Conservation (phyloP, 805 yeast genomes). For the Debaryomyces prosopidis region DNA sequence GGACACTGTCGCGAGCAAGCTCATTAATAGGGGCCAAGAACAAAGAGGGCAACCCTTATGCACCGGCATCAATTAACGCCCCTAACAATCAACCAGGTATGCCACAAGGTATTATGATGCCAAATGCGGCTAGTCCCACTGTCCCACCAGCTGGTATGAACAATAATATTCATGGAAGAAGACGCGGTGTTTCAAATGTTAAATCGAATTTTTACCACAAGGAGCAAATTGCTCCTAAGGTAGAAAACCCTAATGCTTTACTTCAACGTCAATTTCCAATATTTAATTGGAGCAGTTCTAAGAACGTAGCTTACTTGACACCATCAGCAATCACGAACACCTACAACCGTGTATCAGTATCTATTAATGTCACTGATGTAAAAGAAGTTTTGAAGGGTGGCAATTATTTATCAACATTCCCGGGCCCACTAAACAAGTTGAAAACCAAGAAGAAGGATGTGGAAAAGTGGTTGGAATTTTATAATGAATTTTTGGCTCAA, state of each 20-base stretch:
- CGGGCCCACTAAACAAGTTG: slow-evolving; percentile 62
- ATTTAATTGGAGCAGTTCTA: slow-evolving; percentile 57
- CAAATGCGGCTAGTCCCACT: slow-evolving; percentile 2
- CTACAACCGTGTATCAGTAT: slow-evolving; percentile 28
- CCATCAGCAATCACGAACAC: slow-evolving; percentile 29
- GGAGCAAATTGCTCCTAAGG: slow-evolving; percentile 18
- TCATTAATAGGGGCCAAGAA: slow-evolving; percentile 42
- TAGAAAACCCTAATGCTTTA: slow-evolving; percentile 55
- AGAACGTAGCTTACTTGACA: slow-evolving; percentile 26
- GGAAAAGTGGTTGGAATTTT: slow-evolving; percentile 55
- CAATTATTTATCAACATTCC: slow-evolving; percentile 44
- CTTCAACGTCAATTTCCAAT: slow-evolving; percentile 70
- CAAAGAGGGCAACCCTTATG: slow-evolving; percentile 43
- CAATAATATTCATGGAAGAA: slow-evolving; percentile 16
- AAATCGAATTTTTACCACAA: slow-evolving; percentile 14
- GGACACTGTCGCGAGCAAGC: slow-evolving; percentile 40
- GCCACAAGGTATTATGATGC: neutral
- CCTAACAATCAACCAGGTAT: slow-evolving; percentile 1
- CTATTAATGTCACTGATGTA: slow-evolving; percentile 34
- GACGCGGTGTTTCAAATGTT: slow-evolving; percentile 23
- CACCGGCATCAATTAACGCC: slow-evolving; percentile 26
- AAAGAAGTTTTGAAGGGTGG: slow-evolving; percentile 20
- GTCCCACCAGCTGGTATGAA: neutral
- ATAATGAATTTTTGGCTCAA: slow-evolving; percentile 15
- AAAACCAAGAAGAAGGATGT: slow-evolving; percentile 67